Evolutionary conservation across 2,329 filamentous ascomycete species (phyloP).

Genomic region (Lomentospora prolificans): DNA sequence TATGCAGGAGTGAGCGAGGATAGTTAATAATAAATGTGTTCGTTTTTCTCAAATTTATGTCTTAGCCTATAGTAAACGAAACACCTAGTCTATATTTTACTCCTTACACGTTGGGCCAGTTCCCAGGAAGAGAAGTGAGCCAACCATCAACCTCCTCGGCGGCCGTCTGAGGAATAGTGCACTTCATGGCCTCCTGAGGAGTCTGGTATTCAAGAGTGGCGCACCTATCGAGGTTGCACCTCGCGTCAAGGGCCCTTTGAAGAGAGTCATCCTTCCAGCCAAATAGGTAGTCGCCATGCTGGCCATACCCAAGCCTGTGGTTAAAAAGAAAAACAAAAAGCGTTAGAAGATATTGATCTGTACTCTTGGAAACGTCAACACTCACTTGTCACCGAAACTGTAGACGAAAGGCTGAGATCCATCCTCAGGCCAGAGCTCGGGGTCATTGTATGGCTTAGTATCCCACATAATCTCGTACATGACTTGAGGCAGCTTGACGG

Average conservation of each 20-base stretch:
- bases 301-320: conserved; percentile 16
- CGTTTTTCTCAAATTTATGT: too few relatives aligned
- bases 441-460: conserved; percentile 29
- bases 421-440: conserved; percentile 5
- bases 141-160: conserved; percentile 39
- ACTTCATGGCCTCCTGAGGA: conserved; percentile 34
- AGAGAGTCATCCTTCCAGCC: conserved; percentile 23
- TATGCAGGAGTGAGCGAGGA: too few relatives aligned
- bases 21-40: too few relatives aligned
- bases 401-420: conserved; percentile 12
- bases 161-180: conserved; percentile 34
- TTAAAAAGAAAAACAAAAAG: not conserved
- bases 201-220: conserved; percentile 34
- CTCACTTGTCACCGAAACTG: conserved; percentile 5
- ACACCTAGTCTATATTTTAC: too few relatives aligned
- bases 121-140: not conserved
- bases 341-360: too few relatives aligned
- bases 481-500: conserved; percentile 28
- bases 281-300: conserved; percentile 24
- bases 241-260: conserved; percentile 20
- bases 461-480: conserved; percentile 43
- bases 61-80: too few relatives aligned
- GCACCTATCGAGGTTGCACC: conserved; percentile 36
- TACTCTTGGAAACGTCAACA: not conserved
- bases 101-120: not conserved